Evolutionary conservation across 495 filamentous ascomycete genomes (phyloP), one percentile per base, ranked within the genome.

Genomic region (Penicillium paradoxum): DNA sequence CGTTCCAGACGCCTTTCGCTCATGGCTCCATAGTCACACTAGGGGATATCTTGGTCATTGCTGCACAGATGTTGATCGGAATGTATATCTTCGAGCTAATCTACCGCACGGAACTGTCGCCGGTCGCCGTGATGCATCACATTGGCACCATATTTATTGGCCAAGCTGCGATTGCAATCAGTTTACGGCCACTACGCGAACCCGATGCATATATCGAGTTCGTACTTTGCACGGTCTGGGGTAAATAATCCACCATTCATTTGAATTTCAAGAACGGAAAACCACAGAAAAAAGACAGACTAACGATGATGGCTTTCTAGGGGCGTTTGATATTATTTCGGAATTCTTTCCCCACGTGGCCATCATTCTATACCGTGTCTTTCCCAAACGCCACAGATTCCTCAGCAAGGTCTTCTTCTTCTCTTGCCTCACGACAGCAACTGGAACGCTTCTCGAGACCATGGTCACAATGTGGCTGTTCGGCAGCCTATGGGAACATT

Each of bases 61-160:
- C 57, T 0, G 61, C 72, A 6, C 74, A 79, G 45, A 67, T 74
- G 54, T 47, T 79, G 30, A 71, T 76, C 11, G 75, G 53, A 13
- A 79, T 78, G 69, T 78, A 78, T 46, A 53, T 75, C 6, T 75
- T 75, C 44, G 76, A 79, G 44, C 63, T 79, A 8, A 48, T 79
- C 25, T 79, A 77, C 42, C 68, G 76, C 6, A 38, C 54, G 1
- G 71, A 67, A 45, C 52, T 78, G 8, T 77, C 73, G 6, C 67
- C 70, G 1, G 67, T 79, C 6, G 73, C 70, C 0, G 65, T 76
- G 4, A 50, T 67, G 46, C 75, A 79, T 45, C 75, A 78, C 37
- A 50, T 75, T 9, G 75, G 75, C 8, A 74, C 75, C 0, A 75
- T 77, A 19, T 49, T 79, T 13, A 72, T 79, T n/a, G 74, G 68